Conservation (phyloP, 2,329 filamentous ascomycete genomes). For the Pseudogymnoascus verrucosus region DNA sequence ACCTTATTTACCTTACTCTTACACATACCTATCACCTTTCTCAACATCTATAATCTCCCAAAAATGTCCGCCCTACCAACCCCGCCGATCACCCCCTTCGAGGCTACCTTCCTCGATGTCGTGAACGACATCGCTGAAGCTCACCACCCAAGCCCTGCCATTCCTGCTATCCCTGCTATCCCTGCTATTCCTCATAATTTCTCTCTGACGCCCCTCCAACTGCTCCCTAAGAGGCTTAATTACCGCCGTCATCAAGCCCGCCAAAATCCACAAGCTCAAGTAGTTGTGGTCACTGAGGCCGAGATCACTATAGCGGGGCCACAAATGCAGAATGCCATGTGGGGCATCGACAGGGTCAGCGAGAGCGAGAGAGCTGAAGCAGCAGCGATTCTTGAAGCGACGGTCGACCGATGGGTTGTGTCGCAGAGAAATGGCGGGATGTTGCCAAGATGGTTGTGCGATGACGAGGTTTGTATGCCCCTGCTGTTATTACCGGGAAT, state of each 20-base stretch:
- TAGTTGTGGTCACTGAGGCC: background rate
- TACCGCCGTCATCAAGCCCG: background rate
- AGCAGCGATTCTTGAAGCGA: background rate
- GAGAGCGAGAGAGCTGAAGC: background rate
- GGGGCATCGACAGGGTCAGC: background rate
- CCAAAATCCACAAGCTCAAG: background rate
- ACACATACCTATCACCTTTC: background rate
- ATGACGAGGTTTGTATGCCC: background rate
- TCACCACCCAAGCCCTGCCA: background rate
- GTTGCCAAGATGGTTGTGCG: background rate
- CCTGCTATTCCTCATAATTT: background rate
- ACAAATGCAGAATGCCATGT: background rate
- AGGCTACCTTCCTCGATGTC: background rate
- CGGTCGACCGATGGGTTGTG: background rate
- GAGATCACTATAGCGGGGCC: background rate
- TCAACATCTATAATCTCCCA: background rate
- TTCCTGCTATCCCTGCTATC: background rate
- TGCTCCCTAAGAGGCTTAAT: background rate
- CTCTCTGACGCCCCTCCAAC: background rate
- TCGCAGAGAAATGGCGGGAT: too few relatives aligned
- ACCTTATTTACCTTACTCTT: background rate
- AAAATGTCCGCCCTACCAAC: background rate
- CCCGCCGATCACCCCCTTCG: background rate
- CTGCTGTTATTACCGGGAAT: background rate
- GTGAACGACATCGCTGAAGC: background rate